Conservation (phyloP, 176 grass and related monocot species). For the Saccharum officinarum region DNA sequence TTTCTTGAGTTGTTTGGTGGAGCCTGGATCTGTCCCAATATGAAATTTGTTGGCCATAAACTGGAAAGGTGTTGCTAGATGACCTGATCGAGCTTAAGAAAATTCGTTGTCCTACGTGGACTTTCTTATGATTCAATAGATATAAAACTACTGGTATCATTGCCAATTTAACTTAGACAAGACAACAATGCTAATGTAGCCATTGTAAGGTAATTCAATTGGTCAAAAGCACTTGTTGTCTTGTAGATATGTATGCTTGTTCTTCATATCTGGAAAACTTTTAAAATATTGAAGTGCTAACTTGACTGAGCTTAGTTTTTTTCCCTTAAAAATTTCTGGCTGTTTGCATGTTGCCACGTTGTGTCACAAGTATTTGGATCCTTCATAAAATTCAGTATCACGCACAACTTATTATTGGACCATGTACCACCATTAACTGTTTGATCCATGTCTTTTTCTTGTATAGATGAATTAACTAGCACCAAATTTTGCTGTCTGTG, state of each 20-base stretch:
- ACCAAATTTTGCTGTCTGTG: not conserved
- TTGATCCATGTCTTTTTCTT: too few relatives aligned
- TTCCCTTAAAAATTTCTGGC: not conserved
- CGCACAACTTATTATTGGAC: too few relatives aligned
- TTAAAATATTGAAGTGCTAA: not conserved
- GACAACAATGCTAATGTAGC: not conserved
- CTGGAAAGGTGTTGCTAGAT: not conserved
- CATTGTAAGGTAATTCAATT: not conserved
- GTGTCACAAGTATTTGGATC: not conserved
- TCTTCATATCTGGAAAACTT: not conserved
- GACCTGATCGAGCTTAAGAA: not conserved
- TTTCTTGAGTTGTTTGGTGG: not conserved
- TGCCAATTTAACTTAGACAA: slow-evolving; percentile 8
- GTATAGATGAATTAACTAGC: not conserved
- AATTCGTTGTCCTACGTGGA: not conserved
- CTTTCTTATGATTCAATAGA: not conserved
- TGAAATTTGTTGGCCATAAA: slow-evolving; percentile 15
- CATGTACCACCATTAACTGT: too few relatives aligned
- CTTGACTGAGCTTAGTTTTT: slow-evolving; percentile 3
- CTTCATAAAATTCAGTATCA: not conserved
- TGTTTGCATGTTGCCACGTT: not conserved
- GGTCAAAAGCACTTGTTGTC: not conserved
- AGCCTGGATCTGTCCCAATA: not conserved
- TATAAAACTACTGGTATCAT: not conserved
- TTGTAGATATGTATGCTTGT: not conserved